Evolutionary conservation across 306 rosid species (phyloP).

Genomic region (Corylus americana): DNA sequence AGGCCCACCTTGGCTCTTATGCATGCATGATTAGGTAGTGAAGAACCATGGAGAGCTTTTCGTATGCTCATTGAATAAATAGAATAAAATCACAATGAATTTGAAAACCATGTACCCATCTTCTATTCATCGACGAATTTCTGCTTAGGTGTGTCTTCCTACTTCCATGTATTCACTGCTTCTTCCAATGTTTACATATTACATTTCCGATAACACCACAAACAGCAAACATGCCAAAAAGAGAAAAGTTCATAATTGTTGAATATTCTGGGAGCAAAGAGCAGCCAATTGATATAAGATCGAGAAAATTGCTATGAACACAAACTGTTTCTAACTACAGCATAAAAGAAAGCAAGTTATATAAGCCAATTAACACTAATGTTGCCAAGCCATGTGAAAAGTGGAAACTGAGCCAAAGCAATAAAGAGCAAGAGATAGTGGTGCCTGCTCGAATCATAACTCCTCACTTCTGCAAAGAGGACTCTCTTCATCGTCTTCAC

Average conservation of each 20-base stretch:
- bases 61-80: background rate
- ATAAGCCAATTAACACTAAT: constrained; percentile 86
- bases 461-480: constrained; percentile 87
- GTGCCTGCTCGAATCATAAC: constrained; percentile 82
- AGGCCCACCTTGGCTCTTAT: background rate
- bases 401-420: constrained; percentile 89
- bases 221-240: background rate
- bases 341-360: constrained; percentile 36
- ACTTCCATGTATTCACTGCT: background rate
- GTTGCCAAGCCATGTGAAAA: constrained; percentile 93
- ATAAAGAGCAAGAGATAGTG: constrained; percentile 92
- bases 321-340: constrained; percentile 34
- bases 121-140: background rate
- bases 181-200: too few species aligned
- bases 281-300: background rate
- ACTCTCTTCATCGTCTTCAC: constrained; percentile 97
- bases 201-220: background rate
- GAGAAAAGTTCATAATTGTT: background rate
- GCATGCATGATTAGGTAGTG: background rate
- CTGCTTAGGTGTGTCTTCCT: background rate
- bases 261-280: constrained; percentile 10
- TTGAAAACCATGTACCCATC: background rate
- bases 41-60: too few species aligned
- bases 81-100: background rate
- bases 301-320: constrained; percentile 17